Base-by-base conservation (phyloP, 768 basidiomycete species). In the Suillus subaureus region DNA sequence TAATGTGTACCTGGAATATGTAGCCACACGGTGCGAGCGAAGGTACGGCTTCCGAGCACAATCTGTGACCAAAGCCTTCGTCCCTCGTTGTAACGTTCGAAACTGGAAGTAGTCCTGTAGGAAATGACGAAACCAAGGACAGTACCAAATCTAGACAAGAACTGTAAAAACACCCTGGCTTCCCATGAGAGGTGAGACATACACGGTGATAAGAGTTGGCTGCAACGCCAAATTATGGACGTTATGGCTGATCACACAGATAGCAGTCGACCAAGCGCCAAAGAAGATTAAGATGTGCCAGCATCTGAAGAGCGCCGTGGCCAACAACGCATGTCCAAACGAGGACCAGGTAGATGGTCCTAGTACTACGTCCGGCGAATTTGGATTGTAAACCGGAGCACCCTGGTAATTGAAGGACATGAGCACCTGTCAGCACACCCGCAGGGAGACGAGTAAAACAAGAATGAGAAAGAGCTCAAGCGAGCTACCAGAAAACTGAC, bases 21-120 rank as follows among this genome's bases (percentile, higher is more conserved):
- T 74, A 90, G 87, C 89, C 89, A 91, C 9, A 87, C 80, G 0
- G 83, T 81, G 21, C 90, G 80, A 0, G 89, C 82, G 72, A 90
- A 80, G 3, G 83, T 87, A 45, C 89, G 82, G 70, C 72, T 79
- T 71, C 69, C 78, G 35, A 86, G 74, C 55, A 87, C 83, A n/a
- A 91, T 87, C 67, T 88, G 85, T 4, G 88, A 87, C 90, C 90
- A 92, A 6, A 86, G 77, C 61, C 82, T 77, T 62, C 90, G 78
- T 28, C 90, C 90, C 70, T 92, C 90, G 64, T 91, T 91, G 74
- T 91, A 91, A n/a, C 89, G 79, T 73, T 90, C 89, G 69, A 89
- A 90, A 45, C 88, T 89, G 5, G 89, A 87, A 13, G 88, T 90
- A 12, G 89, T 90, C 65, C 89, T 74, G 73, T 89, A 90, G 0